Base-by-base conservation (phyloP, 1,284 basidiomycete genomes). In the Xerocomus amazonicus region DNA sequence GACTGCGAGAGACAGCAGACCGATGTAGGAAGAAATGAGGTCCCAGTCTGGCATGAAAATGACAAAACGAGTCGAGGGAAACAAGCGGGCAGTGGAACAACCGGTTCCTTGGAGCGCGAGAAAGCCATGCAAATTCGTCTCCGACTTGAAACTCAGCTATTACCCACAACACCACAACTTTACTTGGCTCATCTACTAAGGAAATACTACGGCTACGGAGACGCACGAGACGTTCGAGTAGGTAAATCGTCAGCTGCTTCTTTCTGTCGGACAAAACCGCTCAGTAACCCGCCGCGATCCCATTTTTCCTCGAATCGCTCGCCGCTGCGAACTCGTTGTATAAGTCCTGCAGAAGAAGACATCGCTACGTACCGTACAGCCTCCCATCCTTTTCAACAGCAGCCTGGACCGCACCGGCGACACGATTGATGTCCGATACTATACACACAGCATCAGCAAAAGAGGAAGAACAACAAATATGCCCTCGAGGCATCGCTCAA, bases 231-330 rank as follows among this genome's bases (percentile, higher is more conserved):
- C 19, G 19, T 23, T 23, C 19, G 19, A 23, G 19, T 23, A 36
- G n/a, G 16, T 17, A 36, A 17, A 36, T 36, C 16, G 16, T 36
- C 16, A 7, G 16, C 17, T 9, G 9, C 29, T 31, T n/a, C 26
- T 23, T 16, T 23, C 19, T 4, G 19, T 23, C 4, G 4, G 29
- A 14, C 33, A 4, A 41, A 29, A 7, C 9, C 13, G 12, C 34
- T 70, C 62, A 91, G 69, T 88, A 92, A 5, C 88, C 90, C 43
- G 87, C 81, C 9, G 90, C 87, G 47, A 90, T 79, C 16, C 90
- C 89, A 55, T 90, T 86, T 73, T 91, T 92, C 62, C 89, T 79
- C 12, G 86, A 90, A 66, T 92, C 90, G 59, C 87, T 90, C 8
- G 88, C 87, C 59, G 87, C 89, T 89, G 58, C 31, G 34, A 40